These are phyloP conservation scores for Microbotryum scabiosae DNA, from an alignment of 1,284 basidiomycete genomes.

Conservation along the genomic window DNA sequence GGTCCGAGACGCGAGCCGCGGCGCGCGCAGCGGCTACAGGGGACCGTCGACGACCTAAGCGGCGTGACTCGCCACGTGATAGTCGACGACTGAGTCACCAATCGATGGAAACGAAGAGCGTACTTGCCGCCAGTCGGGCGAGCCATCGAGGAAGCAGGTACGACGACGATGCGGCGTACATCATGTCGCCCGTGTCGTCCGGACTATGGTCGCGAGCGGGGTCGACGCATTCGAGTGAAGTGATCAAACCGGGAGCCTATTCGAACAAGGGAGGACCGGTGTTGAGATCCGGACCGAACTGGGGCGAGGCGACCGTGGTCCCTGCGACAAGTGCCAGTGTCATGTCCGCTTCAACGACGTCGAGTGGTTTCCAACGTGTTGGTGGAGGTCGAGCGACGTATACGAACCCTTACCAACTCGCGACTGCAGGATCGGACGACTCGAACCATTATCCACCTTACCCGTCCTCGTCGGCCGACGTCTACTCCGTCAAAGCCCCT, in stretches of 20 bases:
- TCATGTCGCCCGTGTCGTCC: constrained; percentile 64
- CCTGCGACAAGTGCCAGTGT: constrained; percentile 31
- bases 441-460: constrained; percentile 20
- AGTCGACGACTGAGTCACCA: constrained; percentile 53
- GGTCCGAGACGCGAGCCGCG: constrained; percentile 1
- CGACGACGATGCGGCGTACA: constrained; percentile 66
- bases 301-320: constrained; percentile 24
- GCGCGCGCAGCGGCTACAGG: neutral
- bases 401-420: constrained; percentile 28
- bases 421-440: neutral
- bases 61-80: constrained; percentile 60
- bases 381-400: constrained; percentile 58
- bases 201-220: constrained; percentile 39
- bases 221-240: constrained; percentile 22
- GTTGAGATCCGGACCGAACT: constrained; percentile 6
- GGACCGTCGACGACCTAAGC: neutral
- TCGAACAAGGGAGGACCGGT: constrained; percentile 26
- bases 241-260: constrained; percentile 23
- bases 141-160: constrained; percentile 56
- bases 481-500: constrained; percentile 9
- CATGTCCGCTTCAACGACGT: constrained; percentile 34
- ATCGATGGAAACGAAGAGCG: too few species aligned
- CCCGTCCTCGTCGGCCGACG: constrained; percentile 19
- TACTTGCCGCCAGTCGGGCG: too few species aligned
- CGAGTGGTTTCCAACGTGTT: constrained; percentile 64